These are phyloP conservation scores for Lentinula aciculospora DNA, from an alignment of 768 basidiomycete species.

Conservation along the genomic window DNA sequence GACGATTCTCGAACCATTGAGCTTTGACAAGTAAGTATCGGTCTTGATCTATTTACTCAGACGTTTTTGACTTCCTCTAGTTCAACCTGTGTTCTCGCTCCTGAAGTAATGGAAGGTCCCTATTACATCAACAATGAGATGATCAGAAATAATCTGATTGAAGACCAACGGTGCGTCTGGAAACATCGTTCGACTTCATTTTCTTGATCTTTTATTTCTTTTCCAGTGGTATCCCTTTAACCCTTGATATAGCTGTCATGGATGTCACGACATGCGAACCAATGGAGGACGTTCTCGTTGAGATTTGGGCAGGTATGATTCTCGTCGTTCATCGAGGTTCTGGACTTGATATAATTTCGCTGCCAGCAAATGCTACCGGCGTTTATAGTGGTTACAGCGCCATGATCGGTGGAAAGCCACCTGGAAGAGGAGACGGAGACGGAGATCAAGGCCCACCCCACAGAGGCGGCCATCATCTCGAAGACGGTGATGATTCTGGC, in stretches of 20 bases:
- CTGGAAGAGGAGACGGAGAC: not conserved
- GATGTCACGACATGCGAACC: slow-evolving; percentile 32
- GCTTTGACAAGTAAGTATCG: not conserved
- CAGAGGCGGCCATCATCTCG: not conserved
- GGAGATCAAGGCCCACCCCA: not conserved
- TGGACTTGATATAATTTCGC: not conserved
- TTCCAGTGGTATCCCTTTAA: slow-evolving; percentile 25
- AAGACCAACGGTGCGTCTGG: slow-evolving; percentile 16
- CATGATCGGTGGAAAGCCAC: not conserved
- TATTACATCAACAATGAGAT: slow-evolving; percentile 24
- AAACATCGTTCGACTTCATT: not conserved
- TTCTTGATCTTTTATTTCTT: not conserved
- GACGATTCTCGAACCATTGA: not conserved
- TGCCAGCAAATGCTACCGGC: slow-evolving; percentile 21
- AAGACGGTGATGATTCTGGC: not conserved
- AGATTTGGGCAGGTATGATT: slow-evolving; percentile 24
- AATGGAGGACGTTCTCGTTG: slow-evolving; percentile 26
- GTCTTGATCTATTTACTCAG: not conserved
- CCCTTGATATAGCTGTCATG: slow-evolving; percentile 30
- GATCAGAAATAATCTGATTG: slow-evolving; percentile 19
- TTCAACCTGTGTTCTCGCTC: slow-evolving; percentile 11
- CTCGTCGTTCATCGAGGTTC: no score
- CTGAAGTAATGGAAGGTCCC: slow-evolving; percentile 17
- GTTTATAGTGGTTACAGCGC: slow-evolving; percentile 19
- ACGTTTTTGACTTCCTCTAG: not conserved